These are phyloP conservation scores for Irpex sp. DNA, from an alignment of 1,284 basidiomycete genomes.

Conservation along the genomic window DNA sequence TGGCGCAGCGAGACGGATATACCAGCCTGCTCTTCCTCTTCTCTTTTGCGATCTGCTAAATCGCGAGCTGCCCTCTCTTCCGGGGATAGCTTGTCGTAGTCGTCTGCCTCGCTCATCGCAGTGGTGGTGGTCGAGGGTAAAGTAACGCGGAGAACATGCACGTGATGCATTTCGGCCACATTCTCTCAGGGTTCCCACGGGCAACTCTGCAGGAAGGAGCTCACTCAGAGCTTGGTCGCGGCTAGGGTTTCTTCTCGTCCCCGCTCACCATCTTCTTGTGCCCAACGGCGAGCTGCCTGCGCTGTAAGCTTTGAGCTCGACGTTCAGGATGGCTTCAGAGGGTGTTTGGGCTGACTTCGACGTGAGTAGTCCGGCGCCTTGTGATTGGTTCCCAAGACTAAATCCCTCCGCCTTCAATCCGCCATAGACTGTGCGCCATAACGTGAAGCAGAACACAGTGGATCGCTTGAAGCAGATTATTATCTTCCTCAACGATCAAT, in stretches of 20 bases:
- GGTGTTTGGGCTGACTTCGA: slow-evolving; percentile 63
- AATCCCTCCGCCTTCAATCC: slow-evolving; percentile 14
- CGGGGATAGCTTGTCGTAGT: slow-evolving; percentile 77
- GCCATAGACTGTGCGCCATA: slow-evolving; percentile 42
- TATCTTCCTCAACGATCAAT: slow-evolving; percentile 69
- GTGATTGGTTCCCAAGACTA: slow-evolving; percentile 6
- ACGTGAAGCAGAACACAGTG: slow-evolving; percentile 59
- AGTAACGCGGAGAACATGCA: slow-evolving; percentile 1
- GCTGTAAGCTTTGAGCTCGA: neutral
- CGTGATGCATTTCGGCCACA: slow-evolving; percentile 11
- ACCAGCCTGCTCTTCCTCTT: slow-evolving; percentile 85
- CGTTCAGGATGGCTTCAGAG: slow-evolving; percentile 37
- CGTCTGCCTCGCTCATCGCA: slow-evolving; percentile 32
- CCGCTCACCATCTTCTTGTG: neutral
- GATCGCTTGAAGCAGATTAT: slow-evolving; percentile 79
- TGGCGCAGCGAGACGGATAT: slow-evolving; percentile 27
- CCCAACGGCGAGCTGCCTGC: neutral
- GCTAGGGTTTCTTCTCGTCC: neutral
- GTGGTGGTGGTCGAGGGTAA: slow-evolving; percentile 2
- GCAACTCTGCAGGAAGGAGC: slow-evolving; percentile 4
- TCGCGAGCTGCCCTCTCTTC: slow-evolving; percentile 78
- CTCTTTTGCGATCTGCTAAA: slow-evolving; percentile 62
- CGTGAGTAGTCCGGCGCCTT: slow-evolving; percentile 33
- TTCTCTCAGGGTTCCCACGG: slow-evolving; percentile 10
- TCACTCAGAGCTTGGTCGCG: neutral